These are phyloP conservation scores for Geoglossum glabrum DNA, from an alignment of 495 filamentous ascomycete species.

Conservation along the genomic window DNA sequence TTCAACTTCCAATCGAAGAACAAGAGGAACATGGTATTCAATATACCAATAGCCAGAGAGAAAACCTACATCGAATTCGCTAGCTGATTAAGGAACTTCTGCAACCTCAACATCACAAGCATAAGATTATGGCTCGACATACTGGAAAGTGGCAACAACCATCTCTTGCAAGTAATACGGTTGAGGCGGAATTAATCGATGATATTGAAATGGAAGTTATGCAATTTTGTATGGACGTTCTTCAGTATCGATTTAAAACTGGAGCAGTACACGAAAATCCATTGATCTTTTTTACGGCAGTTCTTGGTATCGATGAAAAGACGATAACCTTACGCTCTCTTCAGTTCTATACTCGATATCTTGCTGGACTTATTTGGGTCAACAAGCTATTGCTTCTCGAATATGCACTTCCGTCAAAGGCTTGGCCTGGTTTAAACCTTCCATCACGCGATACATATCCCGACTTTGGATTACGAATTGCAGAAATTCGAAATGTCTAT, in stretches of 20 bases:
- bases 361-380: background rate
- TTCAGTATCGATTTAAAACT: background rate
- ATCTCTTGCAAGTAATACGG: background rate
- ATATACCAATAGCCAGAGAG: too few relatives aligned
- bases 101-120: too few relatives aligned
- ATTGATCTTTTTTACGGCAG: background rate
- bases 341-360: background rate
- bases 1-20: background rate
- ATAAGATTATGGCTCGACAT: background rate
- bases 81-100: too few relatives aligned
- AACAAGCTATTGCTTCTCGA: background rate
- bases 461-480: background rate
- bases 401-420: background rate
- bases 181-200: background rate
- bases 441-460: background rate
- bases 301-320: background rate
- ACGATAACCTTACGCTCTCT: background rate
- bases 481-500: background rate
- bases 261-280: background rate
- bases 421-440: background rate
- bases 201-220: background rate
- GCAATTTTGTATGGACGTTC: background rate
- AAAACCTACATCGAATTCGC: too few relatives aligned
- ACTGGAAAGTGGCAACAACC: background rate
- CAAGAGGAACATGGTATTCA: background rate